A percentile compares a stretch with the other conserved stretches of the same genome.
These are phyloP conservation scores for Cornus suecica DNA, from an alignment of 148 eudicot genomes.

Conservation along the genomic window DNA sequence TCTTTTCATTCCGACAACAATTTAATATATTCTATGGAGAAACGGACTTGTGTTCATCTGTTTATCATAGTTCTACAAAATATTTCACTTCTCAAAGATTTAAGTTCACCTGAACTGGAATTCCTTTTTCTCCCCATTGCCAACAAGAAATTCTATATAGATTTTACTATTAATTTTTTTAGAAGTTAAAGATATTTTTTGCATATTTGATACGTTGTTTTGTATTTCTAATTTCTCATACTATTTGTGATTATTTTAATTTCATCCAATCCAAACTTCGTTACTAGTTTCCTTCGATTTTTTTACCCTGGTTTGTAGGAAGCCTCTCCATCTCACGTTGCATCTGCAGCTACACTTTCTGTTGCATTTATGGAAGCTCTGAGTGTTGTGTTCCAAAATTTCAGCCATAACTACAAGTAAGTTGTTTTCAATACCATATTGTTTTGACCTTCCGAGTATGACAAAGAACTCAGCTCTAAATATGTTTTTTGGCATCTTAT, in stretches of 20 bases:
- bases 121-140: not conserved
- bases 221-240: not conserved
- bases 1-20: no score
- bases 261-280: not conserved
- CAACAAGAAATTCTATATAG: not conserved
- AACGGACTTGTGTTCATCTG: no score
- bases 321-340: constrained; percentile 89
- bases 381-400: constrained; percentile 70
- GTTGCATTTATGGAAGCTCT: constrained; percentile 97
- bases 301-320: constrained; percentile 43
- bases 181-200: not conserved
- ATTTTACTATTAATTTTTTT: not conserved
- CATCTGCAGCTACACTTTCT: constrained; percentile 96
- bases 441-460: not conserved
- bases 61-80: no score
- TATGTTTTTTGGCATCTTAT: not conserved
- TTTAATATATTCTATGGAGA: no score
- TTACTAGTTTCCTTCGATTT: constrained; percentile 6
- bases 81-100: no score
- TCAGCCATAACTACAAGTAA: constrained; percentile 68
- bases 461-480: not conserved
- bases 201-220: no score
- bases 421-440: constrained; percentile 11
- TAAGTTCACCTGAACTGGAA: no score
- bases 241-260: not conserved